Conservation (phyloP, 2,329 filamentous ascomycete genomes). For the Trichoderma koningii region DNA sequence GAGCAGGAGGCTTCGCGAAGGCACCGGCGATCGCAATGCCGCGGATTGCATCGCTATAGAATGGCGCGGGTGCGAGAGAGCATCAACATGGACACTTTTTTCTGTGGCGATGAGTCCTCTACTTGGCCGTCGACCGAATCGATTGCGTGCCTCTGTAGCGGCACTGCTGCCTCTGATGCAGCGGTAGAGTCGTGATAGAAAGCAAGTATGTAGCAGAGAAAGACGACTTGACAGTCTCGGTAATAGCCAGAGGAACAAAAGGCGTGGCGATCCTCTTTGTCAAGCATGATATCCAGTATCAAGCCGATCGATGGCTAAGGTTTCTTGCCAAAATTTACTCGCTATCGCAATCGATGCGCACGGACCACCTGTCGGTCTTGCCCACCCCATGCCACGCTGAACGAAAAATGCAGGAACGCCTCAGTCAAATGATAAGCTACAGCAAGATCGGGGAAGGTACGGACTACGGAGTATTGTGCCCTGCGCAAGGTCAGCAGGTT, state of each 20-base stretch:
- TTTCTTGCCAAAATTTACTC: conserved; percentile 24
- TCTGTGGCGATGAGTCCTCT: not conserved
- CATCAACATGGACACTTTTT: conserved; percentile 27
- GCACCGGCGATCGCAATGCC: conserved; percentile 48
- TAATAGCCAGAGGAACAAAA: not conserved
- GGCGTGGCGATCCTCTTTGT: not conserved
- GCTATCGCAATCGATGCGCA: conserved; percentile 24
- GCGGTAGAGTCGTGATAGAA: not conserved
- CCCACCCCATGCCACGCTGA: not conserved
- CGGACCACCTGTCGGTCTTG: conserved; percentile 22
- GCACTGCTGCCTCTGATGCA: not conserved
- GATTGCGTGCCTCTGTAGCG: no score
- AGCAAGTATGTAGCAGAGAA: no score
- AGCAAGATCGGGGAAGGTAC: conserved; percentile 13
- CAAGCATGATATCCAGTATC: not conserved
- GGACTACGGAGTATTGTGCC: not conserved
- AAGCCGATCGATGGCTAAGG: not conserved
- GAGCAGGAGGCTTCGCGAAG: conserved; percentile 63
- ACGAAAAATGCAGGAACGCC: conserved; percentile 12
- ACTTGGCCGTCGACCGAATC: not conserved
- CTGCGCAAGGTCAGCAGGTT: not conserved
- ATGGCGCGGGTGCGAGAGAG: conserved; percentile 20
- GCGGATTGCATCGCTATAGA: conserved; percentile 46
- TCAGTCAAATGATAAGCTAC: conserved; percentile 8
- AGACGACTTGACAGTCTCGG: no score